These are phyloP conservation scores for Chondrus crispus DNA, from an alignment of 23 red algal genomes.

Conservation along the genomic window DNA sequence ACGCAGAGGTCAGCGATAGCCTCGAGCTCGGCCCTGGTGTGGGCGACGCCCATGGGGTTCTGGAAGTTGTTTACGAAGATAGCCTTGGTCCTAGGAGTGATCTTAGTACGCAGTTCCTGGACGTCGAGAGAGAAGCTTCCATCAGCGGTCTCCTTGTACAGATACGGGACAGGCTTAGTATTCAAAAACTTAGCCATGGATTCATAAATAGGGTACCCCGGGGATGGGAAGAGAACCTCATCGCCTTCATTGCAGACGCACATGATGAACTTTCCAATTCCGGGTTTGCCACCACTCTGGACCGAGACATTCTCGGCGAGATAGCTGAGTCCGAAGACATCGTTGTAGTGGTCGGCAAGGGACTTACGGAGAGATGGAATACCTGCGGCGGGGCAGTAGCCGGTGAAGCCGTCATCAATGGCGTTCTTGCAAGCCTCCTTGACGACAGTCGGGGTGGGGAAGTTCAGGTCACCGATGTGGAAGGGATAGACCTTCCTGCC, in stretches of 20 bases:
- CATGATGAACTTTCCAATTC: constrained; percentile 74
- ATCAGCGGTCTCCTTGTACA: constrained; percentile 71
- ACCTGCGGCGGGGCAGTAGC: constrained; percentile 73
- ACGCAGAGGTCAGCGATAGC: constrained; percentile 63
- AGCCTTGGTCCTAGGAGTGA: constrained; percentile 71
- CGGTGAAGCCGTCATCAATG: constrained; percentile 65
- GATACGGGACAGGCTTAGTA: constrained; percentile 69
- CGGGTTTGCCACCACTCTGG: constrained; percentile 72
- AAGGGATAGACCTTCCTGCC: constrained; percentile 66
- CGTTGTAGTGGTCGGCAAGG: constrained; percentile 68
- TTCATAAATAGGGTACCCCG: constrained; percentile 87
- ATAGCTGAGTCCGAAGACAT: constrained; percentile 62
- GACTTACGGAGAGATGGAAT: constrained; percentile 60
- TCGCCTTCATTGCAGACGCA: constrained; percentile 80
- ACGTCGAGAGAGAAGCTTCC: constrained; percentile 53
- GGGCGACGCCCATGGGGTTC: constrained; percentile 86
- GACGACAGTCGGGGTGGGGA: constrained; percentile 65
- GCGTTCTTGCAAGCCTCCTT: constrained; percentile 71
- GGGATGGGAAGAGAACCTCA: constrained; percentile 85
- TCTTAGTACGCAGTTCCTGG: constrained; percentile 14
- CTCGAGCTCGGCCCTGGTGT: constrained; percentile 62
- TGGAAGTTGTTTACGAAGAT: constrained; percentile 94
- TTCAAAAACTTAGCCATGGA: constrained; percentile 79
- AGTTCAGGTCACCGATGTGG: constrained; percentile 87
- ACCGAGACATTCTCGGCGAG: constrained; percentile 50